Percentiles rank a stretch among this genome's conserved stretches.
phyloP scores from a whole-genome alignment of 805 yeast genomes.

The Priceomyces medius region DNA sequence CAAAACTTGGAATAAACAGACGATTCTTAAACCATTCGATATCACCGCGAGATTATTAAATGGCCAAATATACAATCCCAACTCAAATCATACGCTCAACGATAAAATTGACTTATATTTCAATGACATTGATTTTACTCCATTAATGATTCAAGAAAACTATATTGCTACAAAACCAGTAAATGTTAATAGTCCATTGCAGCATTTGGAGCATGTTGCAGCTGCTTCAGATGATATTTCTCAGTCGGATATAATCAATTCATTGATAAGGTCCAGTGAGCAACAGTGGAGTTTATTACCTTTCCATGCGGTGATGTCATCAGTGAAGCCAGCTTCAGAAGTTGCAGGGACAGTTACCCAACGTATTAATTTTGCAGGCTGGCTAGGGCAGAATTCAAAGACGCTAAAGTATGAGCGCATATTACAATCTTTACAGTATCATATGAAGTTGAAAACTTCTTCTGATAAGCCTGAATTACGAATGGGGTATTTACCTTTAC shows the following conservation, averaged over 20 bases:
- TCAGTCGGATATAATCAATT: slow-evolving; percentile 78
- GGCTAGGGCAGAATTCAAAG: slow-evolving; percentile 91
- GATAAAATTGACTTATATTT: slow-evolving; percentile 88
- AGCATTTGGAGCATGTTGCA: slow-evolving; percentile 63
- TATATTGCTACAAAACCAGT: slow-evolving; percentile 68
- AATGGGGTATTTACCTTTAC: slow-evolving; percentile 67
- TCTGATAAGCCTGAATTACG: slow-evolving; percentile 75
- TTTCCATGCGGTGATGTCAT: slow-evolving; percentile 81
- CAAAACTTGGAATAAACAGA: slow-evolving; percentile 82
- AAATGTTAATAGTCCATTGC: slow-evolving; percentile 38
- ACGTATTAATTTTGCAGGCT: slow-evolving; percentile 75
- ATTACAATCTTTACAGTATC: slow-evolving; percentile 85
- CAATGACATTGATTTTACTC: slow-evolving; percentile 92
- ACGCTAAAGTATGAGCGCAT: slow-evolving; percentile 72
- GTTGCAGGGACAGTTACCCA: slow-evolving; percentile 71
- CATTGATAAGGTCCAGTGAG: slow-evolving; percentile 81
- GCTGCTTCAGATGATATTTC: slow-evolving; percentile 86
- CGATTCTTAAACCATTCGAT: slow-evolving; percentile 90
- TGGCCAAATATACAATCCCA: slow-evolving; percentile 56
- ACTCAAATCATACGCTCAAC: slow-evolving; percentile 56
- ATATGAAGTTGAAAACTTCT: slow-evolving; percentile 75
- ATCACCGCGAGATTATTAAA: slow-evolving; percentile 66
- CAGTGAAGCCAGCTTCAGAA: slow-evolving; percentile 73
- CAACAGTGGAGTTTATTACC: slow-evolving; percentile 96
- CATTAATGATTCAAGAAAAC: slow-evolving; percentile 95